A percentile compares a stretch with the other conserved stretches of the same genome.
Conservation (phyloP, 2,329 filamentous ascomycete genomes). For the Colletotrichum trifolii region DNA sequence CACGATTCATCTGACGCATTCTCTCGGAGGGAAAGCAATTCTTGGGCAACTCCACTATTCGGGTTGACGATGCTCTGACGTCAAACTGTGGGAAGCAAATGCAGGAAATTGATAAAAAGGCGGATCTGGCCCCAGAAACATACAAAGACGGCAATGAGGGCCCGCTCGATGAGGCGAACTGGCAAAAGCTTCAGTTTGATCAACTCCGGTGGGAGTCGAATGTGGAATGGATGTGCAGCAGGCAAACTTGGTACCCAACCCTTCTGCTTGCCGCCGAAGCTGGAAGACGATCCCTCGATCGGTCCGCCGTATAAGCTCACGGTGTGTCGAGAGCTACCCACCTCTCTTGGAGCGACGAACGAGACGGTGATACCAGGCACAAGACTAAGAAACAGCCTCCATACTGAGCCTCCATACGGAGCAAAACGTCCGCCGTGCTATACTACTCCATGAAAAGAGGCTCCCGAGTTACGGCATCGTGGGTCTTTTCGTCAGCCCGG, state of each 20-base stretch:
- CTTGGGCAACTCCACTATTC: neutral
- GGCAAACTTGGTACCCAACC: slow-evolving; percentile 2
- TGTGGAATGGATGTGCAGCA: neutral
- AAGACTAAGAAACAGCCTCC: too few species aligned
- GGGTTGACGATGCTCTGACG: slow-evolving; percentile 20
- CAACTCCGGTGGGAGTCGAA: neutral
- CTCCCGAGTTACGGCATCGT: slow-evolving; percentile 2
- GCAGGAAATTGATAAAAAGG: neutral
- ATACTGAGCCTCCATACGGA: slow-evolving; percentile 11
- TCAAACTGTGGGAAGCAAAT: neutral
- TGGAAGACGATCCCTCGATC: neutral
- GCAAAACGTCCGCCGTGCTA: slow-evolving; percentile 5
- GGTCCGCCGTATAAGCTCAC: slow-evolving; percentile 18
- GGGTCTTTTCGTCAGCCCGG: slow-evolving; percentile 5
- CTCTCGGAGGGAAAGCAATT: too few species aligned
- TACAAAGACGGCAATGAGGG: neutral
- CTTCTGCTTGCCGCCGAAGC: neutral
- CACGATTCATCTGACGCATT: too few species aligned
- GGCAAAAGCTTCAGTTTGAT: neutral
- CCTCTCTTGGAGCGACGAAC: neutral
- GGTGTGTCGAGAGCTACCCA: neutral
- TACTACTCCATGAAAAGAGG: neutral
- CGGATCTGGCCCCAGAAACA: neutral
- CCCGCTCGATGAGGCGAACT: neutral
- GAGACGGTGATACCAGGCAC: neutral